Evolutionary conservation across 2,329 filamentous ascomycete species (phyloP), one percentile per base, ranked within the genome.

Genomic region (Lecanoromycetidae sp.): DNA sequence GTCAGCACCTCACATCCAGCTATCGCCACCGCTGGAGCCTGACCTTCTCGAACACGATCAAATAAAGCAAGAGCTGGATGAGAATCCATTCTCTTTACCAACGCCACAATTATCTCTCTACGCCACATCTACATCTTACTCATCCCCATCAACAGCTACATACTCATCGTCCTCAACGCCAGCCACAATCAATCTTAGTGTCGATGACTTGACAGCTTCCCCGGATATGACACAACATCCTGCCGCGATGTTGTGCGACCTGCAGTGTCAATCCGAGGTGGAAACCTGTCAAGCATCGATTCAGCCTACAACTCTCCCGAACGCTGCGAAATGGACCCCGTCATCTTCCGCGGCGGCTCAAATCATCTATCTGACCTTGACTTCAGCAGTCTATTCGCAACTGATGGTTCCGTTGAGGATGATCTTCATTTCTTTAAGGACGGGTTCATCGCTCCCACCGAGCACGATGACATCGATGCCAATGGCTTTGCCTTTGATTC

Each of bases 231-330:
- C 88, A 95, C 91, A 95, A 95, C 88, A 93, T 94, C 88, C 91
- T 96, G 91, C 91, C 76, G 91, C 77, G 88, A 82, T 95, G 90
- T 95, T 96, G 91, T 96, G 83, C 69, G 91, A 94, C 91, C 91
- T 94, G 91, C 91, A 84, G 91, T 98, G 91, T 96, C 91, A 79
- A 82, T 90, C 84, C 83, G 77, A 71, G n/a, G n/a, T n/a, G 74
- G 76, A 75, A 68, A 71, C 69, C 66, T 66, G 69, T 60, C 57
- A 50, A 56, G 58, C 52, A 57, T 61, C 42, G 60, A 67, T 52
- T 59, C 64, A 26, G 60, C 65, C 57, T 66, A 65, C 55, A 61
- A 66, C 58, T 59, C 63, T 57, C 57, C 57, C 54, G 52, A 61
- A 32, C 40, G 30, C 42, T 49, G 46, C 27, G 41, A n/a, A n/a